Conservation (phyloP, 139 green algal genomes). For the Coelastrella sp. region DNA sequence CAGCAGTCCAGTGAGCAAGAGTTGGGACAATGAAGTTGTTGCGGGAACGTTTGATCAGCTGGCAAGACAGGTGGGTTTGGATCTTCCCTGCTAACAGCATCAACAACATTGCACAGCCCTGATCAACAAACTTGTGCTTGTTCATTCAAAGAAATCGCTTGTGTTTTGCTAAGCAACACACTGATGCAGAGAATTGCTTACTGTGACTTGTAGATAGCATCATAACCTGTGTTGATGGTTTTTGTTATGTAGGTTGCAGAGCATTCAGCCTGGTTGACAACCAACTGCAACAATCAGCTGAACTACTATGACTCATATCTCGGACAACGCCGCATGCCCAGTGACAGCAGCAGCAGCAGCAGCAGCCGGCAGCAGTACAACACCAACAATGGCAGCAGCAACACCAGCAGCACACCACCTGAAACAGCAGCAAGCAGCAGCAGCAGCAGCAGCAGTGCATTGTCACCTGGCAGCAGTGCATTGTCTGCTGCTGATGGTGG, state of each 20-base stretch:
- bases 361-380: slow-evolving; percentile 35
- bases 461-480: slow-evolving; percentile 58
- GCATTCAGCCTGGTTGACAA: slow-evolving; percentile 80
- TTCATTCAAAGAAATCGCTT: too few relatives aligned
- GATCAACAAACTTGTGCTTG: neutral
- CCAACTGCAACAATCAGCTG: slow-evolving; percentile 82
- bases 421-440: slow-evolving; percentile 36
- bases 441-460: slow-evolving; percentile 51
- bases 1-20: slow-evolving; percentile 38
- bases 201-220: neutral
- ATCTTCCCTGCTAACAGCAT: neutral
- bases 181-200: too few relatives aligned
- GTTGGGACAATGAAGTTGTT: slow-evolving; percentile 46
- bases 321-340: slow-evolving; percentile 39
- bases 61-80: slow-evolving; percentile 43
- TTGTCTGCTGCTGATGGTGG: slow-evolving; percentile 7
- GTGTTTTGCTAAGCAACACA: too few relatives aligned
- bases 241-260: slow-evolving; percentile 56
- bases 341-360: slow-evolving; percentile 38
- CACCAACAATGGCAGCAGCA: slow-evolving; percentile 44
- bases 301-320: slow-evolving; percentile 70
- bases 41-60: slow-evolving; percentile 44
- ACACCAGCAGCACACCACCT: slow-evolving; percentile 25
- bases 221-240: neutral
- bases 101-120: neutral